Evolutionary conservation across 495 filamentous ascomycete species (phyloP).

Genomic region (Penicillium goetzii): DNA sequence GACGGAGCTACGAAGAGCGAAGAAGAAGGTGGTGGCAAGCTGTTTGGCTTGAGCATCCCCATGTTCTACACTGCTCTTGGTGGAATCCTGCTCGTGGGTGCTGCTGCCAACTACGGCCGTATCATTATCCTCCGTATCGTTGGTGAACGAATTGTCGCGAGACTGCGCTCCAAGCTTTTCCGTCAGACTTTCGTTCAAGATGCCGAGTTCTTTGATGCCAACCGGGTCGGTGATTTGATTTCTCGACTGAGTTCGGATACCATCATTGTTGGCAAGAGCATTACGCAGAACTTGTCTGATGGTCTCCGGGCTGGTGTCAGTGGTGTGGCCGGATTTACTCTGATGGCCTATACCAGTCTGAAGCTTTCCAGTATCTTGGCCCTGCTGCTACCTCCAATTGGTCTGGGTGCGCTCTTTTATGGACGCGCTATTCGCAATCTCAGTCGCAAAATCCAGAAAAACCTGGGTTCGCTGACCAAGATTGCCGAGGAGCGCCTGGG

Average conservation of each 20-base stretch:
- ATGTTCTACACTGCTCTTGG: conserved; percentile 81
- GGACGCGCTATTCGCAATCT: conserved; percentile 84
- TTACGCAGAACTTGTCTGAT: conserved; percentile 96
- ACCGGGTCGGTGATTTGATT: conserved; percentile 93
- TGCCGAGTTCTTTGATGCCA: conserved; percentile 98
- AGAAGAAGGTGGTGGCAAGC: conserved; percentile 50
- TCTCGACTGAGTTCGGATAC: conserved; percentile 94
- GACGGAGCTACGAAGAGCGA: conserved; percentile 73
- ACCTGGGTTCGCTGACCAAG: conserved; percentile 87
- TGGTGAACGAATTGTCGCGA: conserved; percentile 89
- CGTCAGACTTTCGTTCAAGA: conserved; percentile 89
- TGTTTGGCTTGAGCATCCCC: conserved; percentile 73
- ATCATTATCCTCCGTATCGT: conserved; percentile 95
- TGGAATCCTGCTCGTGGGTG: conserved; percentile 70
- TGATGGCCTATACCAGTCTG: conserved; percentile 92
- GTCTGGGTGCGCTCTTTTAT: conserved; percentile 88
- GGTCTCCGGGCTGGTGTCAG: conserved; percentile 86
- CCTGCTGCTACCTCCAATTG: conserved; percentile 88
- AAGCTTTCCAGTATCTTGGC: conserved; percentile 86
- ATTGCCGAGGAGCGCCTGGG: conserved; percentile 95
- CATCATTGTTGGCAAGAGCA: conserved; percentile 95
- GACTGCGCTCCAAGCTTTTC: conserved; percentile 87
- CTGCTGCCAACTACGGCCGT: conserved; percentile 87
- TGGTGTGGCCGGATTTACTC: conserved; percentile 80
- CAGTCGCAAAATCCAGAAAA: conserved; percentile 89